Evolutionary conservation across 257 asterid genomes (phyloP).

Genomic region (Haberlea rhodopensis): DNA sequence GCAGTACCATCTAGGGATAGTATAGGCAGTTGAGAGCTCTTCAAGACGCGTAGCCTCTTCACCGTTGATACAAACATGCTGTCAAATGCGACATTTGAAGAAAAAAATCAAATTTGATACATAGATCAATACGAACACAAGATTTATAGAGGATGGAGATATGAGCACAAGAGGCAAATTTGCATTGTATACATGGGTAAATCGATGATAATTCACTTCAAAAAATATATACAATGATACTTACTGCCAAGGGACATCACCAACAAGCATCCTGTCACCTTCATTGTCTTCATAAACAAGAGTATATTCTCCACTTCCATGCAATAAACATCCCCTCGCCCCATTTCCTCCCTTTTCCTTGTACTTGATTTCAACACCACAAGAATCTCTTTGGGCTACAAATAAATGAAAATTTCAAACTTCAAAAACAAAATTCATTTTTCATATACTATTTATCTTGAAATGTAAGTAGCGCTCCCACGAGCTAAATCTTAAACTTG

Average conservation of each 20-base stretch:
- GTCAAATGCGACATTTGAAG: slow-evolving; percentile 22
- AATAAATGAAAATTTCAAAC: not conserved
- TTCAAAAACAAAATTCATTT: not conserved
- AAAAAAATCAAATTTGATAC: not conserved
- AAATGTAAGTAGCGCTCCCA: not conserved
- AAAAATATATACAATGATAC: slow-evolving; percentile 36
- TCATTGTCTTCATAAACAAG: slow-evolving; percentile 96
- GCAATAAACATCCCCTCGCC: slow-evolving; percentile 56
- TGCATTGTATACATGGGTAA: slow-evolving; percentile 24
- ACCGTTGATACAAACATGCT: slow-evolving; percentile 90
- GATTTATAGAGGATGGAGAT: not conserved
- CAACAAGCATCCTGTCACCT: slow-evolving; percentile 99
- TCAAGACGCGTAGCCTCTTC: slow-evolving; percentile 84
- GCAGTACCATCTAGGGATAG: slow-evolving; percentile 47
- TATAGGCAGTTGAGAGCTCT: slow-evolving; percentile 67
- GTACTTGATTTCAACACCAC: slow-evolving; percentile 38
- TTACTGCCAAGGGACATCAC: slow-evolving; percentile 99
- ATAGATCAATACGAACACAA: not conserved
- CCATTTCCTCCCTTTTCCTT: slow-evolving; percentile 40
- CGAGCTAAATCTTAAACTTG: not conserved
- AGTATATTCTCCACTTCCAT: slow-evolving; percentile 86
- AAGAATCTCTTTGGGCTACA: slow-evolving; percentile 60
- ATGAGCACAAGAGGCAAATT: slow-evolving; percentile 7
- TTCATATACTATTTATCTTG: not conserved
- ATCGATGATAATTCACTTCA: too few relatives aligned